Percentiles rank a stretch among this genome's conserved stretches.
Evolutionary conservation across 2,329 filamentous ascomycete genomes (phyloP).

Genomic region (Chaetomiaceae sp.): DNA sequence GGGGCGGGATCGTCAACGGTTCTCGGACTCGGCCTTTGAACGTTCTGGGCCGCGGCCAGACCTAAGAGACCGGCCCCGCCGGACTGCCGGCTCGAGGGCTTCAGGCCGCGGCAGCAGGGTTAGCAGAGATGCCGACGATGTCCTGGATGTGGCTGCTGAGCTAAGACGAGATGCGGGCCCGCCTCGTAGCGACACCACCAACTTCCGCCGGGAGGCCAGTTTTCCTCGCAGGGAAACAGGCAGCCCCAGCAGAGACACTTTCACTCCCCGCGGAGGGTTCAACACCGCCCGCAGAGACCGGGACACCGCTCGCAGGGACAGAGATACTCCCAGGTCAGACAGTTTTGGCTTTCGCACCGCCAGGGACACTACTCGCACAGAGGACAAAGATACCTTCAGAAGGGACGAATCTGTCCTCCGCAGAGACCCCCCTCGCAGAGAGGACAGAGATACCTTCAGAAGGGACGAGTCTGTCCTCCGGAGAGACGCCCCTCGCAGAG

Average conservation of each 20-base stretch:
- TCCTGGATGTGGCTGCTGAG: slow-evolving; percentile 1
- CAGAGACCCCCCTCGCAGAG: too few species aligned
- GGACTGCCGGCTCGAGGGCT: neutral
- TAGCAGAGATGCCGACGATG: neutral
- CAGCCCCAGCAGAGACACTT: too few species aligned
- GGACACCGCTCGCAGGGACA: neutral
- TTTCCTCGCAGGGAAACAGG: too few species aligned
- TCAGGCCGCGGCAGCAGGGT: neutral
- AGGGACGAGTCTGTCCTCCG: neutral
- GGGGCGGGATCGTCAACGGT: neutral
- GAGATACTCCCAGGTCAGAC: neutral
- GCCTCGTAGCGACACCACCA: too few species aligned
- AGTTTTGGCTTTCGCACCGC: neutral
- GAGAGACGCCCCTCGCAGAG: too few species aligned
- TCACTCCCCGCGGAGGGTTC: too few species aligned
- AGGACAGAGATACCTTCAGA: neutral
- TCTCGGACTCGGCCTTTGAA: slow-evolving; percentile 4
- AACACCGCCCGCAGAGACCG: neutral
- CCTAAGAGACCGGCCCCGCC: neutral
- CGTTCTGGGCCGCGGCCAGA: slow-evolving; percentile 3
- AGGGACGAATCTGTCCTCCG: neutral
- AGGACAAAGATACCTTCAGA: neutral
- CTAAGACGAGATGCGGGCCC: too few species aligned
- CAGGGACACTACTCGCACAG: too few species aligned
- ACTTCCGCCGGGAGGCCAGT: too few species aligned